Evolutionary conservation across 2,329 filamentous ascomycete genomes (phyloP), one percentile per base, ranked within the genome.

Genomic region (Penicillium olsonii): DNA sequence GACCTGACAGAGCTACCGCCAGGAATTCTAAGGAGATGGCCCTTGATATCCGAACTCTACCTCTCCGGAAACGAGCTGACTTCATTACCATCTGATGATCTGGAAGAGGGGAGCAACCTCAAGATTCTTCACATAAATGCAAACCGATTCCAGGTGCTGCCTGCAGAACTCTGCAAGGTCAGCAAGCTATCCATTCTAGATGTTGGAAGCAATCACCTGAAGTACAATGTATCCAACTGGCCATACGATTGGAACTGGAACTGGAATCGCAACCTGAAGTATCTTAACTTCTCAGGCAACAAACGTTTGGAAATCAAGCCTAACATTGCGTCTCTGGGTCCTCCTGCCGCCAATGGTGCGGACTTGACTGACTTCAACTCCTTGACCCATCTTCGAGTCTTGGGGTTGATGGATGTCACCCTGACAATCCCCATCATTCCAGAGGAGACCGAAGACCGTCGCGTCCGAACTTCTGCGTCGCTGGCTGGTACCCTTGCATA

Each of bases 181-280:
- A 89, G 91, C 72, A 94, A 94, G 70, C 81, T 99, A 20, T 87
- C 91, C 5, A 87, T 96, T 42, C 79, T 99, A 42, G 94, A 99
- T 71, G 95, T 95, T 55, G 92, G 92, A 53, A 96, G 89, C 78
- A 99, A 99, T 67, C 85, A 84, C 18, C 78, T 99, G 49, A 99
- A 97, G 71, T 99, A 99, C 80, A 99, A 99, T 68, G 95, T 99
- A 40, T 94, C 91, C 24, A 99, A 99, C 65, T 96, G 95, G 79
- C 94, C 92, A 0, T 99, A 99, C 67, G 94, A 99, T 68, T 99
- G 94, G 94, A 99, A 99, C 64, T 99, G 94, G 94, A 97, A 97
- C 66, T 89, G 94, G 79, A 99, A 99, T 64, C 90, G 88, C 41
- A 95, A 96, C 62, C 76, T 99, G 57, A 88, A 92, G 55, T 99